Evolutionary conservation across 805 yeast species (phyloP).

Genomic region (Teunomyces panamensis): DNA sequence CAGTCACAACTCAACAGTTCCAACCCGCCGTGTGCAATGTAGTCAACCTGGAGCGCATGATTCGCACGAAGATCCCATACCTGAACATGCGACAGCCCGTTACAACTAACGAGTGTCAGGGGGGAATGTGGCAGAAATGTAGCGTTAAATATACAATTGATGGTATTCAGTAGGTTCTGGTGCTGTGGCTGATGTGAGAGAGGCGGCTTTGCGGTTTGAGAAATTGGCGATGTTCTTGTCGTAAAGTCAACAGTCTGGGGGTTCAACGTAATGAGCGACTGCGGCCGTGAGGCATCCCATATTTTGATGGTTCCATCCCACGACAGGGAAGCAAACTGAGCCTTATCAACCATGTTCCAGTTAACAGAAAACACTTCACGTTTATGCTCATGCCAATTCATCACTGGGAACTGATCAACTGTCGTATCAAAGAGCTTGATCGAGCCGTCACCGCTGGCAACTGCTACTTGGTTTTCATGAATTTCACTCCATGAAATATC

Average conservation of each 20-base stretch:
- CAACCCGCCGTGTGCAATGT: slow-evolving; percentile 72
- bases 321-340: slow-evolving; percentile 69
- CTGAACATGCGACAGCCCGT: slow-evolving; percentile 70
- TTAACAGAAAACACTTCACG: slow-evolving; percentile 70
- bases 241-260: slow-evolving; percentile 25
- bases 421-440: slow-evolving; percentile 77
- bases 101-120: slow-evolving; percentile 62
- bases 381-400: slow-evolving; percentile 72
- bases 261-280: slow-evolving; percentile 56
- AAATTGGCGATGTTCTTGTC: slow-evolving; percentile 23
- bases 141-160: slow-evolving; percentile 75
- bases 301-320: slow-evolving; percentile 91
- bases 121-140: slow-evolving; percentile 84
- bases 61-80: slow-evolving; percentile 81
- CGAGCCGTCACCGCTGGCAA: slow-evolving; percentile 89
- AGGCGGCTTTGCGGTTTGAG: slow-evolving; percentile 22
- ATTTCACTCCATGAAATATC: slow-evolving; percentile 87
- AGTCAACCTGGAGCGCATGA: slow-evolving; percentile 56
- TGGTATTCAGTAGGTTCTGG: slow-evolving; percentile 31
- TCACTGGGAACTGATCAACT: slow-evolving; percentile 65
- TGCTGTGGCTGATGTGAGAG: slow-evolving; percentile 33
- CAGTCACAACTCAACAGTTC: slow-evolving; percentile 83
- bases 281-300: slow-evolving; percentile 64
- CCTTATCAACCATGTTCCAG: slow-evolving; percentile 72
- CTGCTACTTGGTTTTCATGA: slow-evolving; percentile 81